Evolutionary conservation across 75 land plant species (phyloP), one percentile per base, ranked within the genome.

Genomic region (Sequoia sempervirens): DNA sequence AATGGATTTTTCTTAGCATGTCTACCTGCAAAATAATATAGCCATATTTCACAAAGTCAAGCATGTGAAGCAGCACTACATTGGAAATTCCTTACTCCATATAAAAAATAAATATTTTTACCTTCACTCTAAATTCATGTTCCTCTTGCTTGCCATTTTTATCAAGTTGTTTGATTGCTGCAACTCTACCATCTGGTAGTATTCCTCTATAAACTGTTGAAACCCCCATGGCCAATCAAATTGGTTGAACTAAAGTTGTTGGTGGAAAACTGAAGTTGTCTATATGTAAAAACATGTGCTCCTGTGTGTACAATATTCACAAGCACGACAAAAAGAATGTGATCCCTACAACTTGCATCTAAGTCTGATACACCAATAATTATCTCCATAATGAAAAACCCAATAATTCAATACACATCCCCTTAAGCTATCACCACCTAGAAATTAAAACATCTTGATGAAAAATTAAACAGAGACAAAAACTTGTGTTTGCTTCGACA

Each of bases 121-220:
- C 96, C 96, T 95, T 95, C 83, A 91, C 88, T 82, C 89, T 90
- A 83, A 95, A 95, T 81, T 95, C 96, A 72, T 88, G 90, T 61
- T 93, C 96, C 45, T 95, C 96, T 68, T 95, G 95, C 75, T 89
- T 93, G 80, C 95, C 95, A 15, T 88, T 82, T 45, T 87, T 89
- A 89, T 93, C 93, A 86, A 95, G 88, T 81, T 88, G 84, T 86
- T 95, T 95, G 74, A 93, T 89, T 18, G 96, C 95, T 66, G 91
- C 90, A 66, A 86, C 88, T 64, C 90, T 85, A 30, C 95, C 95
- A 84, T 95, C 90, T 2, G 75, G 72, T 9, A 95, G 89, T 18
- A 90, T 91, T 74, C 93, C 96, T 80, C 85, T 86, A 82, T 91
- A 95, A 12, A 95, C 93, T 14, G 46, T 95, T 95, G 72, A 95